These are phyloP conservation scores for Extremus antarcticus DNA, from an alignment of 495 filamentous ascomycete species.

Conservation along the genomic window DNA sequence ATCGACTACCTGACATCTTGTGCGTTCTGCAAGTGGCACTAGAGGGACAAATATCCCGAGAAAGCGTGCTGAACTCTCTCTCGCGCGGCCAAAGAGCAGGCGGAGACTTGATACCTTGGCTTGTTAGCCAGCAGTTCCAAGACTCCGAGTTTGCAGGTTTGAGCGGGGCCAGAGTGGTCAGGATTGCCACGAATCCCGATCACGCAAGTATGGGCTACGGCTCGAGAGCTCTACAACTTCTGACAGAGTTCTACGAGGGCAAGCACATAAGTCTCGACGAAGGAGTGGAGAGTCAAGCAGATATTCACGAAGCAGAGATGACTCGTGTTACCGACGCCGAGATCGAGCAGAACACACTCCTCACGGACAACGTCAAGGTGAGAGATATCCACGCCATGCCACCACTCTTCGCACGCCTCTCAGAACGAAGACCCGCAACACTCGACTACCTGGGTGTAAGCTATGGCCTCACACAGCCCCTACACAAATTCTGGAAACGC, in stretches of 20 bases:
- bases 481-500: conserved; percentile 96
- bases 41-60: conserved; percentile 86
- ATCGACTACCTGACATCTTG: conserved; percentile 79
- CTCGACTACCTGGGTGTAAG: conserved; percentile 93
- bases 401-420: conserved; percentile 79
- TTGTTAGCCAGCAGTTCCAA: conserved; percentile 96
- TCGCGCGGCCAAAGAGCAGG: conserved; percentile 82
- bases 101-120: conserved; percentile 95
- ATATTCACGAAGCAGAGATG: conserved; percentile 43
- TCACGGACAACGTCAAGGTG: conserved; percentile 79
- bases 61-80: conserved; percentile 81
- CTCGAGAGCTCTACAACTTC: conserved; percentile 69
- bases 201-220: conserved; percentile 94
- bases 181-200: conserved; percentile 94
- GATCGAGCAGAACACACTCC: conserved; percentile 62
- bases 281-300: conserved; percentile 23
- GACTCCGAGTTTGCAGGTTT: conserved; percentile 92
- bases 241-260: conserved; percentile 88
- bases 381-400: conserved; percentile 87
- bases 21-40: conserved; percentile 92
- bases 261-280: conserved; percentile 71
- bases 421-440: conserved; percentile 65
- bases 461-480: conserved; percentile 76
- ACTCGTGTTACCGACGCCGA: conserved; percentile 76
- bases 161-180: conserved; percentile 83